Base-by-base conservation (phyloP, 192 early-diverging fungal species). In the Backusella morwellensis region DNA sequence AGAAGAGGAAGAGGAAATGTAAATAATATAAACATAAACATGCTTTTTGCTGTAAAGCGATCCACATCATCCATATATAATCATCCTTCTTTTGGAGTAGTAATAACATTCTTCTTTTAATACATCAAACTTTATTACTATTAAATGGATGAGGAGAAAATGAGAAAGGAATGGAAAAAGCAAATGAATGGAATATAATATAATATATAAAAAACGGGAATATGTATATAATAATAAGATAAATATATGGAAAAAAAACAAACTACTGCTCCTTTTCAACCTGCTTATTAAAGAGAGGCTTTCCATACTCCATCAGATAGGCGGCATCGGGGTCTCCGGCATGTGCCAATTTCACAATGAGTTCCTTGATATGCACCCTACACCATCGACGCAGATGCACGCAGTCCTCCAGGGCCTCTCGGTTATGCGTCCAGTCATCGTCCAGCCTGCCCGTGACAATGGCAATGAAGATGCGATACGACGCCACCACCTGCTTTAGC, bases 401-500 rank as follows among this genome's bases (percentile, higher is more conserved):
- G 26, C 68, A 69, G 15, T 72, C 77, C 42, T 78, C 77, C 11
- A 78, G 52, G 7, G 72, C 72, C 40, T 73, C 34, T 73, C 72
- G 35, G 21, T 50, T 35, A 40, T 52, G 72, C n/a, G 72, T 52
- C 21, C 47, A 36, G n/a, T 63, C 77, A 6, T 15, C 14, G 19
- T 29, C 36, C 29, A 63, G 9, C 6, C 74, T 68, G 9, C 73
- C 80, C 6, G 74, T 75, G 5, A 72, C 70, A 35, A 81, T 70
- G 17, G 82, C 82, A 29, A 80, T 56, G 34, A 80, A 80, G n/a
- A 81, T 80, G 17, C 82, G 73, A 74, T 79, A 84, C 2, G 79
- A 77, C 0, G 79, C 79, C 17, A 80, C 73, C 3, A 84, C 73
- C 35, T 80, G 72, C 35, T 84, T 84, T 3, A 75, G 40, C 56